These are phyloP conservation scores for Fusarium ramigenum DNA, from an alignment of 2,329 filamentous ascomycete species.

Conservation along the genomic window DNA sequence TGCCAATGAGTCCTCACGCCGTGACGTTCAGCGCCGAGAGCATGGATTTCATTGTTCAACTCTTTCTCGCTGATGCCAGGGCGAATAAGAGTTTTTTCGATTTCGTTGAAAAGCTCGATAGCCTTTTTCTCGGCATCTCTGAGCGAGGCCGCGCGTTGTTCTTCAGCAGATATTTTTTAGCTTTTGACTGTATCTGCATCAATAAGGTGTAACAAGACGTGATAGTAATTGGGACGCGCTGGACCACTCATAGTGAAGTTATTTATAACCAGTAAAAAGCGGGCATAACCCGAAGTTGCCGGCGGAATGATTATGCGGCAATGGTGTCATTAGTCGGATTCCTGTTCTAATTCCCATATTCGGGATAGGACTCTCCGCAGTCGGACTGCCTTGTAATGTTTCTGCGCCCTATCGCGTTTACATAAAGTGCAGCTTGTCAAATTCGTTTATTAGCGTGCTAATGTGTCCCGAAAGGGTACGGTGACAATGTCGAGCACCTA, in stretches of 20 bases:
- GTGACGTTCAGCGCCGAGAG: neutral
- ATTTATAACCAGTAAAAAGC: neutral
- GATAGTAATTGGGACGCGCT: fast-evolving
- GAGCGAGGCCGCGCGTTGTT: neutral
- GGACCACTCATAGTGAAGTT: neutral
- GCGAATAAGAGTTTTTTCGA: neutral
- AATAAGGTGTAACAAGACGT: neutral
- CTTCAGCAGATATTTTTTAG: neutral
- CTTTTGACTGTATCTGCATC: no score
- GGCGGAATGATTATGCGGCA: neutral
- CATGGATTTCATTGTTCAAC: neutral
- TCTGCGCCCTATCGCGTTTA: neutral
- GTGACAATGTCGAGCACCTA: no score
- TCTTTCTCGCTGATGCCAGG: neutral
- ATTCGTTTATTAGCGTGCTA: no score
- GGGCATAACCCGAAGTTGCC: neutral
- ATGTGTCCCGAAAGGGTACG: no score
- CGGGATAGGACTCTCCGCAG: neutral
- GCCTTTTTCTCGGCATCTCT: neutral
- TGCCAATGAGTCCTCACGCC: neutral
- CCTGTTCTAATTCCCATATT: neutral
- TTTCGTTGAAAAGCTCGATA: neutral
- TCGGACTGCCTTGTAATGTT: neutral
- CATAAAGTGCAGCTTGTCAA: neutral
- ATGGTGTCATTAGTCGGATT: neutral